Evolutionary conservation across 1,139 yeast species (phyloP), one percentile per base, ranked within the genome.

Genomic region (Candida pseudocylindracea): DNA sequence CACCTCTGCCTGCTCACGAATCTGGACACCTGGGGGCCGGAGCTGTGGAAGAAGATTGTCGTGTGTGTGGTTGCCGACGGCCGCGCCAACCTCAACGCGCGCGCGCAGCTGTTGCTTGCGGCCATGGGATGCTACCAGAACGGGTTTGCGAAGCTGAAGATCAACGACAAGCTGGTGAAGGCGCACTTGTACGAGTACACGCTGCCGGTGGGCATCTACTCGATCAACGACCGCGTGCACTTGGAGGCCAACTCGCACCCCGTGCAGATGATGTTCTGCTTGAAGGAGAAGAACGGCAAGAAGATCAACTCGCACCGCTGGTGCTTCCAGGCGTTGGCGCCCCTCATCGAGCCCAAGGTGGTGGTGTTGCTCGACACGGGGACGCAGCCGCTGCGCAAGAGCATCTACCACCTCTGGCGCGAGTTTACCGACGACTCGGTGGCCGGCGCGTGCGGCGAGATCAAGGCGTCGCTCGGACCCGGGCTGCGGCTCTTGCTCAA

Each of bases 381-480:
- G 39, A 78, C 92, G 6, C 68, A 68, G 38, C 91, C 92, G 1
- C 61, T 72, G 7, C 60, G 63, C 38, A 74, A 72, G 42, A 68
- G 91, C n/a, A 63, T 78, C 35, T 78, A 69, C 50, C 71, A 72
- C 42, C 57, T 78, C 36, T 78, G 92, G 92, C 68, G 66, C 45
- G 54, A 75, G 9, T 78, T 78, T 49, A 71, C 72, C 40, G 74
- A 76, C 46, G 67, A 73, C 1, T 60, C 64, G 36, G 80, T 78
- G n/a, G 92, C 83, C 1, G 92, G 92, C 13, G 83, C 91, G 2
- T 78, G 92, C 60, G 92, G 92, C 25, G 92, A 78, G 46, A 76
- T 78, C 57, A 65, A 63, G 38, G 79, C 76, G 2, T 61, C 72
- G 37, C 55, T 75, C 36, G 88, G 91, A 6, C 60, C 57, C 4